Conservation (phyloP, 2,329 filamentous ascomycete genomes). For the Aspergillus awamori region DNA sequence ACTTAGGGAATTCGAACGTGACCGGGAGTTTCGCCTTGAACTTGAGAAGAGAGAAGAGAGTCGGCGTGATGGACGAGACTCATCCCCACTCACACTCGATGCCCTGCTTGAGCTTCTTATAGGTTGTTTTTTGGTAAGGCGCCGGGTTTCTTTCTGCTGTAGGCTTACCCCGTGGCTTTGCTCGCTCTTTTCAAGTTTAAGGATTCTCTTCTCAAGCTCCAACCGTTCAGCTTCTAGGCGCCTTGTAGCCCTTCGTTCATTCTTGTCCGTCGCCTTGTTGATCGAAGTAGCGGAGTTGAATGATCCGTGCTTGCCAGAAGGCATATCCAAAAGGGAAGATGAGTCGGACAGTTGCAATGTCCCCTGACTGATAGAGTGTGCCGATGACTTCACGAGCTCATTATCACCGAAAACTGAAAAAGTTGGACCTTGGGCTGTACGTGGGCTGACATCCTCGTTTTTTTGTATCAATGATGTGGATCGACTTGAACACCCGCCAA, state of each 20-base stretch:
- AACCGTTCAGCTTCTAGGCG: conserved; percentile 38
- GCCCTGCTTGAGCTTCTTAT: conserved; percentile 32
- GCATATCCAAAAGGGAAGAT: conserved; percentile 11
- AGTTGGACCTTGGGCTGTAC: conserved; percentile 2
- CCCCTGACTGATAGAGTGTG: conserved; percentile 1
- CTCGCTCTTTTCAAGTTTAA: conserved; percentile 31
- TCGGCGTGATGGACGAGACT: conserved; percentile 26
- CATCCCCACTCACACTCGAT: conserved; percentile 34
- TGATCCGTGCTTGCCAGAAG: conserved; percentile 17
- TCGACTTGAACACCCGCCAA: not conserved
- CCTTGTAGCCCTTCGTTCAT: conserved; percentile 35
- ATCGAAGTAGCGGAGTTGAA: conserved; percentile 25
- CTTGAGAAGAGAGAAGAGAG: conserved; percentile 34
- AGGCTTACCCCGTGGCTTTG: conserved; percentile 15
- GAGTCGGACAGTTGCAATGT: conserved; percentile 9
- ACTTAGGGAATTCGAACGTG: conserved; percentile 30
- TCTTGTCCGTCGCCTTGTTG: conserved; percentile 23
- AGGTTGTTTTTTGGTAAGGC: conserved; percentile 41
- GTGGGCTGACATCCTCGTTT: conserved; percentile 1
- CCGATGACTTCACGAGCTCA: conserved; percentile 7
- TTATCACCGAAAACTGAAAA: not conserved
- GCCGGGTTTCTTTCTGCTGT: conserved; percentile 30
- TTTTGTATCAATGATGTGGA: not conserved
- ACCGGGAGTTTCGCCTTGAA: conserved; percentile 32
- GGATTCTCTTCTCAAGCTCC: conserved; percentile 28